phyloP scores from a whole-genome alignment of 2,329 filamentous ascomycete species.

The Cordyceps fumosorosea region DNA sequence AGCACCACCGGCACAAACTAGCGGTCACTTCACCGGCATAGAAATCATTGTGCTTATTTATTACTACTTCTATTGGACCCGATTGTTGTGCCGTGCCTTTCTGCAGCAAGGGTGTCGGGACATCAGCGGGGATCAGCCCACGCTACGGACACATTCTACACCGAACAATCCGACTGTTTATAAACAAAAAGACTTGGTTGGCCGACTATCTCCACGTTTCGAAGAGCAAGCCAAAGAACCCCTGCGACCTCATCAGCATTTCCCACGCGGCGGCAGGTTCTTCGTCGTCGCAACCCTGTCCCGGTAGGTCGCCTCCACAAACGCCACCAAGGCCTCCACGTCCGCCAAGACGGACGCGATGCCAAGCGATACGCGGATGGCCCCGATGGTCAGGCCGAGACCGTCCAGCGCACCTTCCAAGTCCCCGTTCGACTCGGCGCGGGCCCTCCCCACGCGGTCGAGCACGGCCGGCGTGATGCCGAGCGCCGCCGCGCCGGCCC shows the following conservation, averaged over 20 bases:
- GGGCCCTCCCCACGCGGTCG: constrained; percentile 11
- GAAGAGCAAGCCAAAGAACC: background rate
- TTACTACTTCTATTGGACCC: background rate
- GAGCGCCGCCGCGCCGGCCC: constrained; percentile 30
- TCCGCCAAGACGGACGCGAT: constrained; percentile 29
- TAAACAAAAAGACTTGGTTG: background rate
- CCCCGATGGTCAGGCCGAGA: constrained; percentile 23
- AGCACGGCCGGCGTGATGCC: constrained; percentile 19
- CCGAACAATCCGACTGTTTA: background rate
- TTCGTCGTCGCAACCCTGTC: constrained; percentile 20
- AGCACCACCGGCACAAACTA: background rate
- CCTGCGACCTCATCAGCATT: constrained; percentile 10
- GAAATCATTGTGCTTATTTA: background rate
- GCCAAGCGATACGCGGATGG: constrained; percentile 33
- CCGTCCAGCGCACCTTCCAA: constrained; percentile 16
- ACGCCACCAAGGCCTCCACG: constrained; percentile 30
- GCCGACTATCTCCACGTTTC: too few relatives aligned
- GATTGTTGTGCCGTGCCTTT: background rate
- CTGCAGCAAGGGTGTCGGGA: background rate
- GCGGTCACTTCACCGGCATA: background rate
- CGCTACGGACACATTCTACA: background rate
- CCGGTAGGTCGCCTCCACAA: constrained; percentile 26
- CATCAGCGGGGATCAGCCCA: background rate
- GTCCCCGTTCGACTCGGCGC: constrained; percentile 19
- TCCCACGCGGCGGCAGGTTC: constrained; percentile 7